Percentiles rank a stretch among this genome's conserved stretches.
Evolutionary conservation across 2,329 filamentous ascomycete species (phyloP).

Genomic region (Sporothrix sp.): DNA sequence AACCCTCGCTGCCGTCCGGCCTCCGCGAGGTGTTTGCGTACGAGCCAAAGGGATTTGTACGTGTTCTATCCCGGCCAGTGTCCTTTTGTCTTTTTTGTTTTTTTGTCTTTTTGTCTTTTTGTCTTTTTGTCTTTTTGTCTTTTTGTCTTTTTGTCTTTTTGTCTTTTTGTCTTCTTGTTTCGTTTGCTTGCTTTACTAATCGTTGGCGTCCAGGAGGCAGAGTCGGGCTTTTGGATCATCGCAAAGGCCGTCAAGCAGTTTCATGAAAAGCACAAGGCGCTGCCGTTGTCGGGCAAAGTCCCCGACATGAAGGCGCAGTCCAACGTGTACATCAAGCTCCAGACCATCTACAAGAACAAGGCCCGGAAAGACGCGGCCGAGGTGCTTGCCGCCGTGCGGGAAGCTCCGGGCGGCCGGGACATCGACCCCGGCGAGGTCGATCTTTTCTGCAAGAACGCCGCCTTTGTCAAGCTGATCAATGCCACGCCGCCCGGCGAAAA

Average conservation of each 20-base stretch:
- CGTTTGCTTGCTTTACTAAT: too few species aligned
- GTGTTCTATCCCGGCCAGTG: too few species aligned
- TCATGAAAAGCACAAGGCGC: constrained; percentile 57
- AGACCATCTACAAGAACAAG: constrained; percentile 87
- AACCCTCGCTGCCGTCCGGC: constrained; percentile 55
- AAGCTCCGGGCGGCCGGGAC: constrained; percentile 35
- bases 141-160: too few species aligned
- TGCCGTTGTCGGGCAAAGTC: constrained; percentile 77
- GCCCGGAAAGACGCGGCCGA: constrained; percentile 69
- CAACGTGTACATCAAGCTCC: constrained; percentile 76
- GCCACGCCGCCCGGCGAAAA: constrained; percentile 32
- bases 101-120: not conserved
- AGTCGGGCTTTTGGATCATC: constrained; percentile 79
- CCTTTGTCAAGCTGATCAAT: constrained; percentile 81
- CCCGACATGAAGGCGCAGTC: constrained; percentile 98
- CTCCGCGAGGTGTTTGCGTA: constrained; percentile 73
- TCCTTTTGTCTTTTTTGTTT: too few species aligned
- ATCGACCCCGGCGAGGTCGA: constrained; percentile 70
- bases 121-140: too few species aligned
- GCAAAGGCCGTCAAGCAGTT: constrained; percentile 71
- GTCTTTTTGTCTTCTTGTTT: not conserved
- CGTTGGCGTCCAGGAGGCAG: too few species aligned
- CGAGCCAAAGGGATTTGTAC: constrained; percentile 15
- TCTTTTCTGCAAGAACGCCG: constrained; percentile 89
- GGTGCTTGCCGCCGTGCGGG: constrained; percentile 56